Evolutionary conservation across 176 grass and related monocot species (phyloP).

Genomic region (Rhynchospora tenuis): DNA sequence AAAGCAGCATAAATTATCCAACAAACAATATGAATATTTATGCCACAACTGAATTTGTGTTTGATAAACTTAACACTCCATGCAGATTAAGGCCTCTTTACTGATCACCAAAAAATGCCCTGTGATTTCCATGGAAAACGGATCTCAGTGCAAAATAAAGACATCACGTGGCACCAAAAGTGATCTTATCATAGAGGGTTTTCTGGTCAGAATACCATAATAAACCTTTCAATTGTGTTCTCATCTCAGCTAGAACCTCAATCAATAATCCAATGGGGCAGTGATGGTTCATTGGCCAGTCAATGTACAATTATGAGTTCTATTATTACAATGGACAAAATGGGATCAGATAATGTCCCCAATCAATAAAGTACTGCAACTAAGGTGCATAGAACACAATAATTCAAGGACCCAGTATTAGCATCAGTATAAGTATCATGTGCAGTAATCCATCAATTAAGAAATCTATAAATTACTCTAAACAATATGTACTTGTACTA

Average conservation of each 20-base stretch:
- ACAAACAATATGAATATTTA: background rate
- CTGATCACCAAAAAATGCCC: background rate
- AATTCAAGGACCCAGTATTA: background rate
- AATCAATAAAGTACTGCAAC: background rate
- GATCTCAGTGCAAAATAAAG: background rate
- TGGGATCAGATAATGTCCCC: background rate
- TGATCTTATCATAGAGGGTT: background rate
- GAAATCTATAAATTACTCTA: background rate
- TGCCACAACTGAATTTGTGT: background rate
- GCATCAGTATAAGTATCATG: background rate
- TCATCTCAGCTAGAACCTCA: background rate
- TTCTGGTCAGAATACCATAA: background rate
- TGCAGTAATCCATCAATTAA: background rate
- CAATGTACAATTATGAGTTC: background rate
- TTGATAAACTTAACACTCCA: background rate
- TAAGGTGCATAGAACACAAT: conserved; percentile 5
- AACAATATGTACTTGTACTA: background rate
- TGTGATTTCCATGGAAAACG: background rate
- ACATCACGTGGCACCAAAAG: background rate
- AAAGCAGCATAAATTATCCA: background rate
- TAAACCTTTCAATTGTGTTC: background rate
- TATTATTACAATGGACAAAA: background rate
- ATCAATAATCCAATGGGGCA: background rate
- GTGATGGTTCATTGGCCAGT: background rate
- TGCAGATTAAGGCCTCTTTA: background rate